Evolutionary conservation across 768 basidiomycete species (phyloP), one percentile per base, ranked within the genome.

Genomic region (Leccinellum albellum): DNA sequence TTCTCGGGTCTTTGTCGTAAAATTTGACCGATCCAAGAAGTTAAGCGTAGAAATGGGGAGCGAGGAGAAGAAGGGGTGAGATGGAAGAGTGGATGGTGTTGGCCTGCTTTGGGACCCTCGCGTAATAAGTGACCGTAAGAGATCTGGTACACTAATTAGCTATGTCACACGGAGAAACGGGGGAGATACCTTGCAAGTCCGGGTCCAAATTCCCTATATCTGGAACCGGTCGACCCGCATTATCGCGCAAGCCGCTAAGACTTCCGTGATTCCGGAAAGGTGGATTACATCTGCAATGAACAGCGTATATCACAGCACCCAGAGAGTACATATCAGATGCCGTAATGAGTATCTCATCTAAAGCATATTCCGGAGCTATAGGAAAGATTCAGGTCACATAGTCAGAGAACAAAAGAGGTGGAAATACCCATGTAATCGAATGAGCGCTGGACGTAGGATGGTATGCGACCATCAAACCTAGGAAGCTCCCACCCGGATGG

Each of bases 1-100:
- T 74, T 98, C 96, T 55, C 88, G 77, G 2, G 94, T 87, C 73
- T 98, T 97, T 0, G 92, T 85, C 1, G 94, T 91, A 69, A 98
- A 99, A 56, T 88, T 96, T 4, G 95, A 91, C 14, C 96, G 86
- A 66, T 98, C 96, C 53, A 99, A 77, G 75, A 98, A 99, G 67
- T 94, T 94, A 31, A 99, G 81, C 0, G 96, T 98, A 2, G 92
- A 95, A 23, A 98, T 94, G 7, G 96, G 92, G 12, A 98, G 78
- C 4, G 94, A 96, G 1, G 92, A 95, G 76, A 99, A 98, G 78
- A 95, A 98, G 0, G 94, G 70, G 66, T 94, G 87, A 0, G 88
- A 82, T 4, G 94, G 88, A 24, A 98, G 81, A 3, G 88, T 84
- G 3, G 83, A 77, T 6, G 96, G 91, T 0, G 87, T 85, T 23